Percentiles rank a stretch among this genome's conserved stretches.
Conservation (phyloP, 148 eudicot genomes). For the Nyssa sinensis region DNA sequence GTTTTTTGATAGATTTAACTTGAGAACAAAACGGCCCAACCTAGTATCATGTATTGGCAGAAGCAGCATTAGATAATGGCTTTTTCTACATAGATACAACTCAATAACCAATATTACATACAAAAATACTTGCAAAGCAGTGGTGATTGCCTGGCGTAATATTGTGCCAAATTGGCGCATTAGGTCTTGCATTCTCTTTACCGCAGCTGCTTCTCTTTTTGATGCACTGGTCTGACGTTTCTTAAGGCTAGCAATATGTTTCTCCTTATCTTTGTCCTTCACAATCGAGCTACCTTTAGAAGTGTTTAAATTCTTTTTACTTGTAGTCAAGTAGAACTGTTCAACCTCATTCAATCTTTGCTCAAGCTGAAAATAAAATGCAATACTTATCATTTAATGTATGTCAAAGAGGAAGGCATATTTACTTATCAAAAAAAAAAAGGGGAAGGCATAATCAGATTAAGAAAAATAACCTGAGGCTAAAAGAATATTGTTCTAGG, state of each 20-base stretch:
- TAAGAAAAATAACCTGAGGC: no score
- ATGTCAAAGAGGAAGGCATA: not conserved
- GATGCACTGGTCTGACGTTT: constrained; percentile 56
- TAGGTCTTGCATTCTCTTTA: constrained; percentile 85
- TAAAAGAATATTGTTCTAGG: not conserved
- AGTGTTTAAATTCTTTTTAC: constrained; percentile 40
- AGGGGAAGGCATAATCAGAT: not conserved
- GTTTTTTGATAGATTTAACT: no score
- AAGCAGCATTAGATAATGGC: no score
- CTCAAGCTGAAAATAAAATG: constrained; percentile 56
- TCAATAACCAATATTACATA: not conserved
- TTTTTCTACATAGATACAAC: not conserved
- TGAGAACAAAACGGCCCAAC: no score
- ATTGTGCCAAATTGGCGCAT: constrained; percentile 66
- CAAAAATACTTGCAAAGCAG: constrained; percentile 6
- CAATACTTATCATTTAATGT: not conserved
- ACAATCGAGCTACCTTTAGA: constrained; percentile 52
- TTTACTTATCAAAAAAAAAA: no score
- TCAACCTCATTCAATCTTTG: constrained; percentile 64
- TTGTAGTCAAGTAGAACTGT: constrained; percentile 51
- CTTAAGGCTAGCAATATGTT: constrained; percentile 30
- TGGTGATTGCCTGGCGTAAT: constrained; percentile 50
- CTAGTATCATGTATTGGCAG: no score
- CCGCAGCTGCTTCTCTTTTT: constrained; percentile 53
- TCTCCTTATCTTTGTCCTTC: constrained; percentile 70